Base-by-base conservation (phyloP, 73 alveolate species). In the Blepharisma stoltei region DNA sequence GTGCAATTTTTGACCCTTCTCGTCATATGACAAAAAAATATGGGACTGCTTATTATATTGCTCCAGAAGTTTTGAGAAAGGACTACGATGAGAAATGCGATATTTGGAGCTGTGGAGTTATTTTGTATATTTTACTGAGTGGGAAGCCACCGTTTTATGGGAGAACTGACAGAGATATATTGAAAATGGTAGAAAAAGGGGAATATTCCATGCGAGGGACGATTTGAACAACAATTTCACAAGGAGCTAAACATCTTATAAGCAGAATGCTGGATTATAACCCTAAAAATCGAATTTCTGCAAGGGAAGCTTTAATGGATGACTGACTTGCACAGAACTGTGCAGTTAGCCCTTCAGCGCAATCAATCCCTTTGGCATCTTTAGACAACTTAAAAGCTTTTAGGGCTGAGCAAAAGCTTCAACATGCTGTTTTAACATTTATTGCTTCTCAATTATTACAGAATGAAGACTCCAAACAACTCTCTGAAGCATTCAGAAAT, bases 41-140 rank as follows among this genome's bases (percentile, higher is more conserved):
- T 60, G 97, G 97, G 18, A 90, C 97, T 37, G 92, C 97, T 20
- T 91, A 91, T 71, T 91, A 91, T 73, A 89, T 91, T 14, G 97
- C 97, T 6, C 97, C 97, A 18, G 97, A 91, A 75, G 95, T 91
- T 0, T 60, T 91, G 54, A 38, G 52, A 2, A 71, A 79, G 49
- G 66, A 91, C 54, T 91, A 89, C 68, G 80, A 88, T 67, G 96
- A 90, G 77, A 90, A 90, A 68, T 88, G 89, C 6, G 96, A 89
- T 77, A 67, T 89, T n/a, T 93, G 98, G 98, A 79, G 93, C 7
- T 85, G 94, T 67, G 99, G 99, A 48, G 97, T 94, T 8, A 94
- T 94, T 18, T 32, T 94, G 73, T 94, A 92, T 78, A 88, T 92
- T n/a, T 75, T 92, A 41, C 54, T 92, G 8, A 78, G 93, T 55